Base-by-base conservation (phyloP, 1,284 basidiomycete genomes). In the Wolfiporia cocos region DNA sequence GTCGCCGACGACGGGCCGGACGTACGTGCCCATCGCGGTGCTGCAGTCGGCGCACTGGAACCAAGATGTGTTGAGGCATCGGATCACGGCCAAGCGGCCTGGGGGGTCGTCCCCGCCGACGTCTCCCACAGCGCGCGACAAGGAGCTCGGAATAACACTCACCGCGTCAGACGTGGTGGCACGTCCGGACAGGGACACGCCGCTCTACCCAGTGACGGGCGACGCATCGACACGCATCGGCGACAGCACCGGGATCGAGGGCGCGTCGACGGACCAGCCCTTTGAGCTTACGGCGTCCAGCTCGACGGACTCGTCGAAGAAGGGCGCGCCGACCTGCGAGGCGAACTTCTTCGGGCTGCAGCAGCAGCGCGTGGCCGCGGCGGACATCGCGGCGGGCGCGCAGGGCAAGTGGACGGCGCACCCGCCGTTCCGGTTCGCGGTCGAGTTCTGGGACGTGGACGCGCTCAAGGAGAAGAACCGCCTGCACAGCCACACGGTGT, bases 371-470 rank as follows among this genome's bases (percentile, higher is more conserved):
- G 66, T 66, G 48, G 61, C 65, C 5, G 67, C 69, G 1, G 47
- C 62, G 3, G 59, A 65, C 22, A 74, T 72, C 48, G 55, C 70
- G 26, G 57, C 65, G 17, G 7, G 59, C 57, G 9, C 72, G 74
- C 48, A 66, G 2, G 71, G 72, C 12, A 70, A 69, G 29, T 84
- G 77, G 78, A 71, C 79, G 0, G 65, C 73, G 7, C 76, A 79
- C 53, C 78, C 91, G 37, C 91, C 91, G 0, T 85, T 74, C 62
- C 75, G 89, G 20, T 89, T 95, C 57, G 79, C 80, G 4, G 88
- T 92, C 37, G 92, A 96, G 63, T 95, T 95, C 60, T 95, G 88
- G 81, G 86, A 89, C 51, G 74, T 92, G 20, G 86, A 89, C 51
- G 68, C 73, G 36, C 71, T 96, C 34, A 83, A 81, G 44, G 92